Base-by-base conservation (phyloP, 805 yeast species). In the Yarrowia osloensis region DNA sequence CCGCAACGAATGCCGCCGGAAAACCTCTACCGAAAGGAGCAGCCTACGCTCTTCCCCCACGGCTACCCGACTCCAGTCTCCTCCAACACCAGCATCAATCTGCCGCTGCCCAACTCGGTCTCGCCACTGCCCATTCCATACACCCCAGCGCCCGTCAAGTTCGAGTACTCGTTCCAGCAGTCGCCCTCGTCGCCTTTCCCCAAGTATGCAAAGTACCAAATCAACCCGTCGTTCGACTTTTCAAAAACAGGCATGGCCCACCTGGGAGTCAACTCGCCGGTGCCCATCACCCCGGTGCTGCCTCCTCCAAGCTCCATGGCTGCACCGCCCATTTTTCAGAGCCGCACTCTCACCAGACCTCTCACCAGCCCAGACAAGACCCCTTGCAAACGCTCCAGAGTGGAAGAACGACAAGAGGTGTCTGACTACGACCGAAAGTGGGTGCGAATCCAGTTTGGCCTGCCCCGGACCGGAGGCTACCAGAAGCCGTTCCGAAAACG, bases 341-440 rank as follows among this genome's bases (percentile, higher is more conserved):
- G 44, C 44, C 26, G 61, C 5, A 54, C 61, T 2, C 44, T 54
- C 4, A n/a, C 61, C 0, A 22, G 44, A 35, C 61, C 61, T 17
- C 33, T 54, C 0, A 4, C 42, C 5, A 54, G 61, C 44, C 61
- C 61, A 9, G 61, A 54, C 12, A 35, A 54, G 31, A 54, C 61
- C 2, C 61, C 61, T 24, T 54, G 44, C 17, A 54, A 54, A 37
- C 44, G 61, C 0, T 24, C 29, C 1, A n/a, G 61, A 12, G 61
- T 54, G 13, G 61, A 54, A 4, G 61, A 54, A 8, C 29, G 61
- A 6, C 61, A 54, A 7, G 61, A 54, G 22, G 37, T 54, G 31
- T 54, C 61, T 24, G 61, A 54, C n/a, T 24, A 54, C 44, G 61
- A 54, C 44, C 6, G 61, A 54, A 54, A 54, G 11, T 54, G 61